A percentile compares a stretch with the other conserved stretches of the same genome.
Conservation (phyloP, 2,329 filamentous ascomycete genomes). For the Apiospora saccharicola region DNA sequence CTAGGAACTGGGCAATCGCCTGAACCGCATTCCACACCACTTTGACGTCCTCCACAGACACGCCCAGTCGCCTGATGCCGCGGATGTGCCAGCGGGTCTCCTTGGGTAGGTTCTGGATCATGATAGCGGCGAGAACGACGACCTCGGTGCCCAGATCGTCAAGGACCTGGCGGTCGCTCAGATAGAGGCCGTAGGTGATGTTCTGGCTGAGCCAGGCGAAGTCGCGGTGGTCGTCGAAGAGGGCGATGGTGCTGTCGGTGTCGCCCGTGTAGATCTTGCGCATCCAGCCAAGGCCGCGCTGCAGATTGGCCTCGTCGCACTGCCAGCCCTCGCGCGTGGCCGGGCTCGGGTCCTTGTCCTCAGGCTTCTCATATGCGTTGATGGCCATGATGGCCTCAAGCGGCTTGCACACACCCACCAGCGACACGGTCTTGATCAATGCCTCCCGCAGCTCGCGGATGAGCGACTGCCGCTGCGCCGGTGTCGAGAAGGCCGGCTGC, state of each 20-base stretch:
- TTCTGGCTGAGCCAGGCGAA: slow-evolving; percentile 59
- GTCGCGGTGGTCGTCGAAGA: slow-evolving; percentile 48
- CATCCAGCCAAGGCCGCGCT: slow-evolving; percentile 62
- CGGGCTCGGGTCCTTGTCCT: slow-evolving; percentile 62
- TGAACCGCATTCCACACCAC: slow-evolving; percentile 36
- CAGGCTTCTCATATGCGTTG: slow-evolving; percentile 53
- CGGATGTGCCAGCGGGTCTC: slow-evolving; percentile 65
- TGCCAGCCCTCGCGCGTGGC: slow-evolving; percentile 58
- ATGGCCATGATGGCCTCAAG: slow-evolving; percentile 67
- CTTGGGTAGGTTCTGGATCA: slow-evolving; percentile 62
- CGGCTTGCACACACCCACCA: slow-evolving; percentile 69
- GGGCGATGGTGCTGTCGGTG: slow-evolving; percentile 41
- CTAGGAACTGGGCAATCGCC: slow-evolving; percentile 34
- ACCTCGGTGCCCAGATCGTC: slow-evolving; percentile 63
- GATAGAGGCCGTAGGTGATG: slow-evolving; percentile 66
- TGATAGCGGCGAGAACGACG: slow-evolving; percentile 60
- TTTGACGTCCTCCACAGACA: slow-evolving; percentile 53
- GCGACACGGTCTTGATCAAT: slow-evolving; percentile 63
- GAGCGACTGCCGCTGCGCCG: slow-evolving; percentile 53
- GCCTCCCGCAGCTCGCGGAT: slow-evolving; percentile 63
- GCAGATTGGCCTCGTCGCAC: slow-evolving; percentile 60
- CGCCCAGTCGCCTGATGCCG: slow-evolving; percentile 56
- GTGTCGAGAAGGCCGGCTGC: slow-evolving; percentile 52
- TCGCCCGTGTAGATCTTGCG: slow-evolving; percentile 63
- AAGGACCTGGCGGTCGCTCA: slow-evolving; percentile 62